These are phyloP conservation scores for Streptanthus diversifolius DNA, from an alignment of 345 rosid species.

Conservation along the genomic window DNA sequence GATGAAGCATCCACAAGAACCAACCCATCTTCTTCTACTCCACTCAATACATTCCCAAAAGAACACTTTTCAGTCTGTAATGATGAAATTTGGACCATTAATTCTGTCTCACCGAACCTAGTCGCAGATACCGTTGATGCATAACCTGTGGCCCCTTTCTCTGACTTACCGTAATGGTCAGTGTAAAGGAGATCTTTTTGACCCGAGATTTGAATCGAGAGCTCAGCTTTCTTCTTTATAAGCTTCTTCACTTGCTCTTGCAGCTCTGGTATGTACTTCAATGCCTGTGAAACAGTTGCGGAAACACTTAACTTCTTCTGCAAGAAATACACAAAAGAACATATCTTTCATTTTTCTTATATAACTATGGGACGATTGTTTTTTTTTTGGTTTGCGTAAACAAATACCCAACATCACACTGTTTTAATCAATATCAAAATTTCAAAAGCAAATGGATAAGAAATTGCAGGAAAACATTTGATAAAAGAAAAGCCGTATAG, in stretches of 20 bases:
- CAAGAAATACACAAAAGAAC: not conserved
- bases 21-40: slow-evolving; percentile 49
- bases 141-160: slow-evolving; percentile 11
- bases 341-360: not conserved
- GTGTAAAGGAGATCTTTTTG: slow-evolving; percentile 5
- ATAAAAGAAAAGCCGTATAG: not conserved
- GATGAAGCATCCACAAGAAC: slow-evolving; percentile 54
- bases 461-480: not conserved
- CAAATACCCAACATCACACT: not conserved
- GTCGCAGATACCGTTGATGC: slow-evolving; percentile 38
- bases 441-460: not conserved
- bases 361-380: not conserved
- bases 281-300: slow-evolving; percentile 39
- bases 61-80: slow-evolving; percentile 27
- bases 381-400: not conserved
- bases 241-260: slow-evolving; percentile 41
- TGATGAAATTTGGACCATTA: slow-evolving; percentile 47
- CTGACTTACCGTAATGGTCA: slow-evolving; percentile 21
- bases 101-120: slow-evolving; percentile 41
- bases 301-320: slow-evolving; percentile 60
- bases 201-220: slow-evolving; percentile 34
- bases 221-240: slow-evolving; percentile 43
- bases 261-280: slow-evolving; percentile 57
- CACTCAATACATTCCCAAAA: slow-evolving; percentile 40
- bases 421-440: not conserved